phyloP scores from a whole-genome alignment of 768 basidiomycete genomes.

The Boletus vermiculosoides region DNA sequence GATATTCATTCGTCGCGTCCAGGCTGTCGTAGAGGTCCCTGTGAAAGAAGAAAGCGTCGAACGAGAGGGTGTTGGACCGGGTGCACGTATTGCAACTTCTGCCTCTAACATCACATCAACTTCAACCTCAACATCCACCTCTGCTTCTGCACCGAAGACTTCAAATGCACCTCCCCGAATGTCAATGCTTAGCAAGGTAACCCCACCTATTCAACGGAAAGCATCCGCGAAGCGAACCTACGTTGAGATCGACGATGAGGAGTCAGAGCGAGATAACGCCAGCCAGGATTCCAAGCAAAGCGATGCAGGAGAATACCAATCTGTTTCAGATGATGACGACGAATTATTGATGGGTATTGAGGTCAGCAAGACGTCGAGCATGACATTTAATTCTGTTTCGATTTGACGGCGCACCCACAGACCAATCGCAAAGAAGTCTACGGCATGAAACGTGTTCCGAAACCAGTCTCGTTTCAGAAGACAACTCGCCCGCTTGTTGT shows the following conservation, averaged over 20 bases:
- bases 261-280: constrained; percentile 20
- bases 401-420: constrained; percentile 26
- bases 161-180: constrained; percentile 9
- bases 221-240: constrained; percentile 25
- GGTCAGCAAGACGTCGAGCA: constrained; percentile 35
- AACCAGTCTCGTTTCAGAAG: constrained; percentile 5
- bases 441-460: constrained; percentile 28
- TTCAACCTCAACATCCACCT: constrained; percentile 11
- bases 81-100: constrained; percentile 7
- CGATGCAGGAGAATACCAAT: constrained; percentile 12
- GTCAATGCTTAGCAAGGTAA: background rate
- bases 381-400: background rate
- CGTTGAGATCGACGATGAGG: constrained; percentile 34
- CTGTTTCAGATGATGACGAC: constrained; percentile 49
- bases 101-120: constrained; percentile 8
- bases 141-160: constrained; percentile 6
- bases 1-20: constrained; percentile 58
- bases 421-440: constrained; percentile 41
- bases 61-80: constrained; percentile 29
- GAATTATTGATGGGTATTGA: constrained; percentile 61
- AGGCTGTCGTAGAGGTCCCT: constrained; percentile 54
- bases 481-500: background rate
- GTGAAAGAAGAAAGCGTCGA: constrained; percentile 63
- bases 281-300: constrained; percentile 10
- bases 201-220: constrained; percentile 23